Evolutionary conservation across 139 green algal genomes (phyloP).

Genomic region (Chlamydomonas sp.): DNA sequence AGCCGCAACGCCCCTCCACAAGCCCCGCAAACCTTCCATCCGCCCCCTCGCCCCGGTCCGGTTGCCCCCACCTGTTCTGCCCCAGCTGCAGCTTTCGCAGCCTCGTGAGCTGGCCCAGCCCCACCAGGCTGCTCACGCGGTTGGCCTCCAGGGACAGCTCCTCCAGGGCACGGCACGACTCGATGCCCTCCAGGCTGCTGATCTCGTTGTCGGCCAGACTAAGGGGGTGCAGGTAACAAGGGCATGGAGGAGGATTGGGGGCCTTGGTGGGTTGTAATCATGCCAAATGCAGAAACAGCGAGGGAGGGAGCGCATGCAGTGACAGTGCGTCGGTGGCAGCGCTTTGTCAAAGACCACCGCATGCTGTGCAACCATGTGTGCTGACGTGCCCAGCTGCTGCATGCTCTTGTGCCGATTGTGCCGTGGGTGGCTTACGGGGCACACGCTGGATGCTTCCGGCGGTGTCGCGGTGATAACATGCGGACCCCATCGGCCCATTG

Average conservation of each 20-base stretch:
- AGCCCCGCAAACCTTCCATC: too few species aligned
- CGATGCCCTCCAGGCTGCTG: slow-evolving; percentile 64
- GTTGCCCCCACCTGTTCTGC: slow-evolving; percentile 26
- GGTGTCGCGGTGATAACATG: too few species aligned
- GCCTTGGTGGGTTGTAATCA: background rate
- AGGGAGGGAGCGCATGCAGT: background rate
- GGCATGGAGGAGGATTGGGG: background rate
- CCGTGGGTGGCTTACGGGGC: too few species aligned
- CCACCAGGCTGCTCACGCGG: slow-evolving; percentile 39
- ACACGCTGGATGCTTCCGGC: too few species aligned
- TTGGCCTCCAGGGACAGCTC: slow-evolving; percentile 79
- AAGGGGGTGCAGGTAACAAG: slow-evolving; percentile 15
- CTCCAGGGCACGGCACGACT: slow-evolving; percentile 58
- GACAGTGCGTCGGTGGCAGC: too few species aligned
- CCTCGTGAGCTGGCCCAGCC: slow-evolving; percentile 25
- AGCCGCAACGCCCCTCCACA: too few species aligned
- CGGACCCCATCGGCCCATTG: too few species aligned
- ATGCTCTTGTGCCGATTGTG: too few species aligned
- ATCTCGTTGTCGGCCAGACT: slow-evolving; percentile 65
- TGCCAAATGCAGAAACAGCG: background rate
- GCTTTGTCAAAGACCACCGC: too few species aligned
- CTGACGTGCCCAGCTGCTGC: too few species aligned
- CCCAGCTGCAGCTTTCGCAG: slow-evolving; percentile 58
- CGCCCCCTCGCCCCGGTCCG: background rate
- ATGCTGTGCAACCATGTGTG: too few species aligned